Evolutionary conservation across 2,329 filamentous ascomycete genomes (phyloP).

Genomic region (Ophiostoma ips): DNA sequence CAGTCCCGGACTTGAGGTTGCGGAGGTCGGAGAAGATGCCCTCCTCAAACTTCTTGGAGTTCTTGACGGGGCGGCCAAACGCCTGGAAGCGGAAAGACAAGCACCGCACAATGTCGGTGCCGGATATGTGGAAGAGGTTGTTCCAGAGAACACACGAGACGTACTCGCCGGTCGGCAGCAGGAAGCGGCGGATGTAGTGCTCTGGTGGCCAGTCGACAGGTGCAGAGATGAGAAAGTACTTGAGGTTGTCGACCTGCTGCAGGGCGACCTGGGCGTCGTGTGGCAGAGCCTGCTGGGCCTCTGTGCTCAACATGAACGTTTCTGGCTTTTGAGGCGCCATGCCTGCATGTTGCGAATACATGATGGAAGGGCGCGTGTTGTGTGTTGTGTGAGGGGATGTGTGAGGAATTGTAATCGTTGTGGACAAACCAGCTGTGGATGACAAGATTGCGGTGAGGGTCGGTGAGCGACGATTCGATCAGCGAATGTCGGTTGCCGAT

Average conservation of each 20-base stretch:
- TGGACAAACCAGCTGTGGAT: constrained; percentile 11
- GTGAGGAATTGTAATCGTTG: constrained; percentile 1
- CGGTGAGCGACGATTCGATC: constrained; percentile 4
- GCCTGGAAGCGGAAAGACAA: constrained; percentile 97
- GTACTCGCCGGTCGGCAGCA: constrained; percentile 94
- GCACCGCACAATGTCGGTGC: constrained; percentile 96
- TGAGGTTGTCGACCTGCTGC: constrained; percentile 86
- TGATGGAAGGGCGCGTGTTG: constrained; percentile 27
- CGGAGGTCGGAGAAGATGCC: constrained; percentile 97
- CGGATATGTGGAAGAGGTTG: constrained; percentile 98
- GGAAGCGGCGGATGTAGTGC: constrained; percentile 90
- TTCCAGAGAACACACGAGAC: constrained; percentile 98
- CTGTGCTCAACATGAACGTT: constrained; percentile 95
- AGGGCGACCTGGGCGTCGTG: constrained; percentile 20
- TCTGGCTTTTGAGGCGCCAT: constrained; percentile 96
- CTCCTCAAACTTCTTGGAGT: constrained; percentile 99
- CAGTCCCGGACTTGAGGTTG: constrained; percentile 95
- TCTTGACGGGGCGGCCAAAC: constrained; percentile 95
- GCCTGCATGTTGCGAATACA: constrained; percentile 72
- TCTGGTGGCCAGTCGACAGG: constrained; percentile 96
- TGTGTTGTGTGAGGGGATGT: background rate
- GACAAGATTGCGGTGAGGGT: background rate
- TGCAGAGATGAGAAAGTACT: constrained; percentile 98
- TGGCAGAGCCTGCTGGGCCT: constrained; percentile 90
- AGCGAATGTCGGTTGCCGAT: constrained; percentile 4